Conservation (phyloP, 495 filamentous ascomycete species). For the Penicillium parvum region DNA sequence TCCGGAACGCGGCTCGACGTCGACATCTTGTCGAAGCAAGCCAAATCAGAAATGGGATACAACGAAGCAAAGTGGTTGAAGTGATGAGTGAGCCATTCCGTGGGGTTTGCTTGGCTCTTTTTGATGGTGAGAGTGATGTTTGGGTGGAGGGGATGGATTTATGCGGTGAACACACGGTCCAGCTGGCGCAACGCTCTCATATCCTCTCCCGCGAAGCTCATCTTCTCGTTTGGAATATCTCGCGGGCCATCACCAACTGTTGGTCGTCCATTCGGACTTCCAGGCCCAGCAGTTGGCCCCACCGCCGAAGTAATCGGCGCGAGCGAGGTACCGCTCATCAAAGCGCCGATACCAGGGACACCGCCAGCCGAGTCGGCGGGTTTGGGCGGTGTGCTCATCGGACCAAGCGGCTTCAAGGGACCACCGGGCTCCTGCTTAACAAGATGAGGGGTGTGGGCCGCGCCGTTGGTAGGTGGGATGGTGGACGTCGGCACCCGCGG, state of each 20-base stretch:
- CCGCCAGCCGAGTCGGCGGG: slow-evolving; percentile 28
- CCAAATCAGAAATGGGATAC: background rate
- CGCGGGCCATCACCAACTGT: slow-evolving; percentile 47
- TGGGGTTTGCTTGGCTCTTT: background rate
- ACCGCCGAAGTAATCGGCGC: slow-evolving; percentile 37
- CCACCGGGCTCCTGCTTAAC: slow-evolving; percentile 31
- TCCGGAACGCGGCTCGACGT: too few relatives aligned
- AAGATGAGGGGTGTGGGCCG: slow-evolving; percentile 26
- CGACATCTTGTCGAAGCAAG: too few relatives aligned
- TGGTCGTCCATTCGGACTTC: slow-evolving; percentile 11
- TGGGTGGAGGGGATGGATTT: background rate
- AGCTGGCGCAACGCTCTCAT: slow-evolving; percentile 61
- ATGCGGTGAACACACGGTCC: slow-evolving; percentile 48
- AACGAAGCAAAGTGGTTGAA: slow-evolving; percentile 1
- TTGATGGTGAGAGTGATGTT: background rate
- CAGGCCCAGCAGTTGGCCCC: slow-evolving; percentile 11
- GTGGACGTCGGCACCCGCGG: slow-evolving; percentile 32
- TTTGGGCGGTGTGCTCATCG: slow-evolving; percentile 23
- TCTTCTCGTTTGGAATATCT: slow-evolving; percentile 61
- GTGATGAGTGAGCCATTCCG: background rate
- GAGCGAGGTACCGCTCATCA: slow-evolving; percentile 48
- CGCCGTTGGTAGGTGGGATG: slow-evolving; percentile 26
- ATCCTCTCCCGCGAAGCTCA: slow-evolving; percentile 60
- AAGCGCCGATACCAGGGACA: slow-evolving; percentile 49
- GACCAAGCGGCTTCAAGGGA: slow-evolving; percentile 15